Evolutionary conservation across 2,329 filamentous ascomycete species (phyloP).

Genomic region (Thermothelomyces thermophilus): DNA sequence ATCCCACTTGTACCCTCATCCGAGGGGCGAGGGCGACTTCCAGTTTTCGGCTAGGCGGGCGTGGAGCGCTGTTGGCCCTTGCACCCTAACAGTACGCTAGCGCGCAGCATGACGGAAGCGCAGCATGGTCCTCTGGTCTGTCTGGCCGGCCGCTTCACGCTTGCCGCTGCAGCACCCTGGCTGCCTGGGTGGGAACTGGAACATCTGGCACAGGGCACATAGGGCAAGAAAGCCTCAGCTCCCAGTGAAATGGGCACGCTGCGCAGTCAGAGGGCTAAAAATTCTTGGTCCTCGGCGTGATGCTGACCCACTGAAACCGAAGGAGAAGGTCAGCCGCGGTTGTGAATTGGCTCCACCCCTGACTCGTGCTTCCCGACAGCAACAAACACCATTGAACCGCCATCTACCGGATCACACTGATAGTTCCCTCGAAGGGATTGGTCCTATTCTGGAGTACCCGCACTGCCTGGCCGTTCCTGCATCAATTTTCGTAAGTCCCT

Average conservation of each 20-base stretch:
- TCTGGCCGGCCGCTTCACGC: neutral
- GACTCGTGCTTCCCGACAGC: conserved; percentile 10
- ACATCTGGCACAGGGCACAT: neutral
- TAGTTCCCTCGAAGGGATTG: too few relatives aligned
- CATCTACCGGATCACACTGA: too few relatives aligned
- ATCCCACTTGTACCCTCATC: conserved; percentile 12
- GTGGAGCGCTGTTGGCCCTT: conserved; percentile 5
- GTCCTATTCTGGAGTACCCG: too few relatives aligned
- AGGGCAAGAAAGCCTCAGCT: conserved; percentile 4
- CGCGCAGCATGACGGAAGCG: neutral
- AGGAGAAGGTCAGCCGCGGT: neutral
- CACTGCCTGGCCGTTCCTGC: too few relatives aligned
- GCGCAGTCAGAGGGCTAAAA: conserved; percentile 22
- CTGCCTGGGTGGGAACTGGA: neutral
- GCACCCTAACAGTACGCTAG: conserved; percentile 11
- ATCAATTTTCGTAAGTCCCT: neutral
- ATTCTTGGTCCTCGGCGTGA: conserved; percentile 17
- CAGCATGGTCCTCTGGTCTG: neutral
- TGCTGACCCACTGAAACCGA: conserved; percentile 7
- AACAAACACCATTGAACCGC: neutral
- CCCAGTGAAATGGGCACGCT: conserved; percentile 10
- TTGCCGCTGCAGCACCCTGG: neutral
- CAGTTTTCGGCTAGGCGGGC: conserved; percentile 16
- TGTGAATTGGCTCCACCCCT: conserved; percentile 10
- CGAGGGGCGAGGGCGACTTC: neutral